Base-by-base conservation (phyloP, 2,329 filamentous ascomycete genomes). In the Ilyonectria robusta region DNA sequence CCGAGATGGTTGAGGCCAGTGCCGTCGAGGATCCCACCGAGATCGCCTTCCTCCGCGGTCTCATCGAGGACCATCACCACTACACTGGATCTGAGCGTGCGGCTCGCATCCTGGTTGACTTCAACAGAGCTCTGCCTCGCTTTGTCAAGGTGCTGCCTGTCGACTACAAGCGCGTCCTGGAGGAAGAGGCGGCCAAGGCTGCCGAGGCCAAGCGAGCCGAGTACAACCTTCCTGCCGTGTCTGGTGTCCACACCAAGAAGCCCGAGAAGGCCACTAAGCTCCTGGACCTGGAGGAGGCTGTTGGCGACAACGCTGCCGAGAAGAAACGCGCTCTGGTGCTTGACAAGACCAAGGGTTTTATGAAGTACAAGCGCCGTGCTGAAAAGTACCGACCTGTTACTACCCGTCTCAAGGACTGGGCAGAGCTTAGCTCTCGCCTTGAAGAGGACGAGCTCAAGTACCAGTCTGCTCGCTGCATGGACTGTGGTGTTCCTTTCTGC, bases 321-420 rank as follows among this genome's bases (percentile, higher is more conserved):
- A 97, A 97, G 87, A 94, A 95, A 81, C 92, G 92, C 59, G 93
- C 94, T 6, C 87, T 98, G 21, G 94, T 98, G 7, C 89, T 98
- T n/a, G 95, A 98, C 85, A 98, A 98, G 89, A 98, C 95, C 1
- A 91, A 91, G 75, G 95, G 95, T 33, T 98, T 98, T 87, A 98
- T 97, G 94, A 96, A 97, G 83, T 98, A 98, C 84, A 89, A 93
- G 80, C 93, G 95, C 61, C 93, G 94, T 65, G 90, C 92, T 21
- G 95, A 98, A 86, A 98, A 97, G 84, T 98, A 98, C 81, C 92
- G 95, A 72, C 91, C 90, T 77, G 89, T 93, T 6, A 92, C 93
- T 81, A 94, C 93, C 47, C 89, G 95, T 75, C 94, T 91, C 69
- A 94, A 95, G 79, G 95, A 98, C 79, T 98, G 95, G 95, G 93